Percentiles rank a stretch among this genome's conserved stretches.
Conservation (phyloP, 106 monocot genomes). For the Apostasia ramifera region DNA sequence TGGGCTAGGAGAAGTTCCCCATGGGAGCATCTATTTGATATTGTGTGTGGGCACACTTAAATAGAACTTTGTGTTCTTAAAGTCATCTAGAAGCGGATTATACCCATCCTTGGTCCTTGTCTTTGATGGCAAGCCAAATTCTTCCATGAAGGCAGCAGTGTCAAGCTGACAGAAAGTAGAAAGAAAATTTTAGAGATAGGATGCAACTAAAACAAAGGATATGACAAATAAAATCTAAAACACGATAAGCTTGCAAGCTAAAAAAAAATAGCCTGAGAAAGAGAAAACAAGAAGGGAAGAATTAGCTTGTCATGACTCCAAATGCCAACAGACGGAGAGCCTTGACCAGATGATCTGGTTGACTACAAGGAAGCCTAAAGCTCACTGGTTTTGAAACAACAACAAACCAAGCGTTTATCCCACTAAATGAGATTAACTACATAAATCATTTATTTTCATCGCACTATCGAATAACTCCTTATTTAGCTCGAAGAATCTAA, state of each 20-base stretch:
- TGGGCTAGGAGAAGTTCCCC: too few relatives aligned
- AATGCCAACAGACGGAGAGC: too few relatives aligned
- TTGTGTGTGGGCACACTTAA: conserved; percentile 93
- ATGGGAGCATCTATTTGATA: conserved; percentile 8
- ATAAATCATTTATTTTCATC: too few relatives aligned
- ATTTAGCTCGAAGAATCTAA: too few relatives aligned
- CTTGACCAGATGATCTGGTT: too few relatives aligned
- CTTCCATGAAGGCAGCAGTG: conserved; percentile 82
- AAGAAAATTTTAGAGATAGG: background rate
- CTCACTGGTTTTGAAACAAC: too few relatives aligned
- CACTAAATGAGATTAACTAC: too few relatives aligned
- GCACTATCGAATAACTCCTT: too few relatives aligned
- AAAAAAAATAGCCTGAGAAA: background rate
- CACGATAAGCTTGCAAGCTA: background rate
- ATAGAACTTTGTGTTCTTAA: conserved; percentile 94
- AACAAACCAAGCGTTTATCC: too few relatives aligned
- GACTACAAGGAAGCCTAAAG: too few relatives aligned
- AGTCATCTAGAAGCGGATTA: conserved; percentile 94
- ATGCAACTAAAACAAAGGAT: background rate
- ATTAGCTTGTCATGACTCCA: too few relatives aligned
- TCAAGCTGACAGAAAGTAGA: conserved; percentile 48
- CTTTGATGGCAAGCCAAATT: conserved; percentile 93
- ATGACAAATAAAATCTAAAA: background rate
- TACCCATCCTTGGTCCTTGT: conserved; percentile 90
- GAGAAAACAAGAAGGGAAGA: too few relatives aligned